These are phyloP conservation scores for Fusarium kyushuense DNA, from an alignment of 2,329 filamentous ascomycete species.

Conservation along the genomic window DNA sequence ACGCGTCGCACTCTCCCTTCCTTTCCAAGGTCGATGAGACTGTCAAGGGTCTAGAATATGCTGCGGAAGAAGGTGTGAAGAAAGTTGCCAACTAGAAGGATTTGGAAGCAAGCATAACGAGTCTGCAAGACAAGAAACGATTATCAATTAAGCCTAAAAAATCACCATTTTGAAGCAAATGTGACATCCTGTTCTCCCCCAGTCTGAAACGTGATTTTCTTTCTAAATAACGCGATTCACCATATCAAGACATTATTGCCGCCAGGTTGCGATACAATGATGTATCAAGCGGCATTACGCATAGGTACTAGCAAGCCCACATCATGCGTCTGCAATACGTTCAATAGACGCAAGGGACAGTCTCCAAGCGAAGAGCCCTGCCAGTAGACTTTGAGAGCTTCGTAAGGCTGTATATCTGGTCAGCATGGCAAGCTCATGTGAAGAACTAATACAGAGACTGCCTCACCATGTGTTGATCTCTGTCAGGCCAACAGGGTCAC, in stretches of 20 bases:
- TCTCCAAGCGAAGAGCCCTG: not conserved
- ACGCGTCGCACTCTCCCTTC: slow-evolving; percentile 34
- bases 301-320: fast-evolving
- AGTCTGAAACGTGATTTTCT: not conserved
- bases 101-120: not conserved
- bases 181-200: too few species aligned
- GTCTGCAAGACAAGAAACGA: not conserved
- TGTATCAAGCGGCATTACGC: too few species aligned
- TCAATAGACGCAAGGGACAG: not conserved
- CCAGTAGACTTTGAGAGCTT: not conserved
- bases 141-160: not conserved
- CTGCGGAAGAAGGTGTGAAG: slow-evolving; percentile 8
- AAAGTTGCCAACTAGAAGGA: not conserved
- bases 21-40: slow-evolving; percentile 29
- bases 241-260: not conserved
- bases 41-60: slow-evolving; percentile 33
- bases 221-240: not conserved
- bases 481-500: not conserved
- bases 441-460: not conserved
- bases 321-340: fast-evolving
- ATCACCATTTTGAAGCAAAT: not conserved
- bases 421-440: not conserved
- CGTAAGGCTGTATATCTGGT: not conserved
- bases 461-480: not conserved
- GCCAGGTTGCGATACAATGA: not conserved